Conservation (phyloP, 148 eudicot species). For the Agrostemma githago region DNA sequence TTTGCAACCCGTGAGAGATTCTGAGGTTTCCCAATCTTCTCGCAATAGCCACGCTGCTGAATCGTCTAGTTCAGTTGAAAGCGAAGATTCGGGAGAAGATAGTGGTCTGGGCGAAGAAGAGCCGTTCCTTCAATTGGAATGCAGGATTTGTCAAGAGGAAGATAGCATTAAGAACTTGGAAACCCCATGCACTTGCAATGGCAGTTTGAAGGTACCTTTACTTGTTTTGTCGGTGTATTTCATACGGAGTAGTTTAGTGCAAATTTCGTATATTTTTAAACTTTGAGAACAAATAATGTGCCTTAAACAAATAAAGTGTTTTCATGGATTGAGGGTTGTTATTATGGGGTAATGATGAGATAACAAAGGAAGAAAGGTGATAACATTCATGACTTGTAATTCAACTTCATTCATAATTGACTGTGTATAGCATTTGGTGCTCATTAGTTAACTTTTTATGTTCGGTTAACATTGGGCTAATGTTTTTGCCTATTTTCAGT, state of each 20-base stretch:
- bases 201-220: constrained; percentile 64
- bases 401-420: not conserved
- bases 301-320: not conserved
- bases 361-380: not conserved
- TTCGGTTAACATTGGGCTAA: not conserved
- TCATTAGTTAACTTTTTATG: not conserved
- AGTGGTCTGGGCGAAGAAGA: constrained; percentile 51
- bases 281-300: not conserved
- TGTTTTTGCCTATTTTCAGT: constrained; percentile 38
- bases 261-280: not conserved
- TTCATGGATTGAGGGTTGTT: not conserved
- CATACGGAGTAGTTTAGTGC: not conserved
- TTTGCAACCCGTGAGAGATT: constrained; percentile 31
- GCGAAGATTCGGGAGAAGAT: constrained; percentile 32
- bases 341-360: not conserved
- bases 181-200: constrained; percentile 74
- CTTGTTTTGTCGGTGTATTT: not conserved
- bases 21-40: constrained; percentile 34
- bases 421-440: not conserved
- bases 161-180: constrained; percentile 69
- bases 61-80: constrained; percentile 36
- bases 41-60: constrained; percentile 31
- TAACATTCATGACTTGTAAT: not conserved
- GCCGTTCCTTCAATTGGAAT: constrained; percentile 68
- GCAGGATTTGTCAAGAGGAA: constrained; percentile 93